Conservation (phyloP, 139 green algal species). For the Raphidocelis subcapitata region DNA sequence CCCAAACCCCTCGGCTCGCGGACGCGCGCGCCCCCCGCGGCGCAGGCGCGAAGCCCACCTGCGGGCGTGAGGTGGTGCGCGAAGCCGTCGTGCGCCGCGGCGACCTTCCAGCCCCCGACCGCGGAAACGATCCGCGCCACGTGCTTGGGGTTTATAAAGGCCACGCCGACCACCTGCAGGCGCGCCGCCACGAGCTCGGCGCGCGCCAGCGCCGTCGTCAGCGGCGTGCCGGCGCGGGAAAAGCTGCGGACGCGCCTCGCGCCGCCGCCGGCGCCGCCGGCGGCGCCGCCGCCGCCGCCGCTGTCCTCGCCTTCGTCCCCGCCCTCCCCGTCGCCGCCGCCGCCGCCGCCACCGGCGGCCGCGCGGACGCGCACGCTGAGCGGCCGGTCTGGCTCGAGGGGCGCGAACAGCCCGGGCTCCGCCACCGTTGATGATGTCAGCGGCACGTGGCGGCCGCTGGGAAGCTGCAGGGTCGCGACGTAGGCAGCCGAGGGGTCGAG, state of each 20-base stretch:
- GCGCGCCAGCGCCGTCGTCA: not conserved
- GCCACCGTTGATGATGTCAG: not conserved
- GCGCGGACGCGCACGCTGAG: too few species aligned
- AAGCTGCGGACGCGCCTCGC: not conserved
- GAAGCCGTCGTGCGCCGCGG: not conserved
- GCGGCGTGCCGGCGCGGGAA: not conserved
- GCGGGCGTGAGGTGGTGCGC: conserved; percentile 9
- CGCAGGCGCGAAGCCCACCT: not conserved
- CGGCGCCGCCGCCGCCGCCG: not conserved
- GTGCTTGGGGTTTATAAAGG: not conserved
- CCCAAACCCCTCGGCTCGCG: too few species aligned
- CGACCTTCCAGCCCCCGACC: conserved; percentile 25
- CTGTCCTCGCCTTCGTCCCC: too few species aligned
- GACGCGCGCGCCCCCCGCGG: too few species aligned
- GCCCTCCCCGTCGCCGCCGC: too few species aligned
- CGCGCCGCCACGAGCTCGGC: conserved; percentile 8
- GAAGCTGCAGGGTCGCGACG: conserved; percentile 7
- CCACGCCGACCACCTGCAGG: not conserved
- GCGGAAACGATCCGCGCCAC: not conserved
- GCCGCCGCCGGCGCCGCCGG: not conserved
- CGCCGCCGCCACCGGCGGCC: too few species aligned
- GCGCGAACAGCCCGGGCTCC: too few species aligned
- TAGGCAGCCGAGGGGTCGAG: conserved; percentile 6
- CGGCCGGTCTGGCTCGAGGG: too few species aligned
- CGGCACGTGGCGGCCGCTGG: not conserved